Evolutionary conservation across 345 rosid species (phyloP).

Genomic region (Lumnitzera racemosa): DNA sequence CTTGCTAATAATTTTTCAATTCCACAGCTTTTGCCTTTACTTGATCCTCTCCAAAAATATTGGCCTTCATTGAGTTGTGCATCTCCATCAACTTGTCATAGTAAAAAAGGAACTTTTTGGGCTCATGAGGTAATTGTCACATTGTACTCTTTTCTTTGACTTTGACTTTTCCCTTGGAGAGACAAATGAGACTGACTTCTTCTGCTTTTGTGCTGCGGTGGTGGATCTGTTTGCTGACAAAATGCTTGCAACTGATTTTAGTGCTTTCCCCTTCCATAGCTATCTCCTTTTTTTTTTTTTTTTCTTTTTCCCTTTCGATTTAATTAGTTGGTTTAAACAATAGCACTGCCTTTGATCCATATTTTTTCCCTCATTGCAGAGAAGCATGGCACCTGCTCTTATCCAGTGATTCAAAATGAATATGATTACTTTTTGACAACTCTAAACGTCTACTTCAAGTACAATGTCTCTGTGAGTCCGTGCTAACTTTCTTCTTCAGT

Average conservation of each 20-base stretch:
- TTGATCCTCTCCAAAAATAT: conserved; percentile 47
- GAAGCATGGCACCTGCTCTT: conserved; percentile 84
- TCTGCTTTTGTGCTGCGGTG: conserved; percentile 20
- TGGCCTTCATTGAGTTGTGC: conserved; percentile 79
- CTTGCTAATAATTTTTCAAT: neutral
- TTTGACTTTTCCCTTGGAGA: conserved; percentile 2
- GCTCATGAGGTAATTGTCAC: conserved; percentile 59
- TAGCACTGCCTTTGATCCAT: neutral
- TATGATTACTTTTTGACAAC: conserved; percentile 51
- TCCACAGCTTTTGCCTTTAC: conserved; percentile 56
- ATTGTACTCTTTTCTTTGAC: conserved; percentile 4
- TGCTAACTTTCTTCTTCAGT: too few species aligned
- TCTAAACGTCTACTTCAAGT: conserved; percentile 60
- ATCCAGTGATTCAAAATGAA: conserved; percentile 60
- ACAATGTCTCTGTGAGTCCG: conserved; percentile 63
- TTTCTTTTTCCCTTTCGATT: too few species aligned
- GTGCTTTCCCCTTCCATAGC: too few species aligned
- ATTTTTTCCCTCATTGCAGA: conserved; percentile 37
- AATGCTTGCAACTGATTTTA: conserved; percentile 1
- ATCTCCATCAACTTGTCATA: conserved; percentile 49
- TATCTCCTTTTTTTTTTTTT: too few species aligned
- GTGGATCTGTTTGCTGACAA: conserved; percentile 26
- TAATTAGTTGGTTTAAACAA: too few species aligned
- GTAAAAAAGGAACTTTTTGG: conserved; percentile 70
- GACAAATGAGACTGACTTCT: conserved; percentile 26